phyloP scores from a whole-genome alignment of 2,329 filamentous ascomycete genomes.

The Phialophora macrospora region DNA sequence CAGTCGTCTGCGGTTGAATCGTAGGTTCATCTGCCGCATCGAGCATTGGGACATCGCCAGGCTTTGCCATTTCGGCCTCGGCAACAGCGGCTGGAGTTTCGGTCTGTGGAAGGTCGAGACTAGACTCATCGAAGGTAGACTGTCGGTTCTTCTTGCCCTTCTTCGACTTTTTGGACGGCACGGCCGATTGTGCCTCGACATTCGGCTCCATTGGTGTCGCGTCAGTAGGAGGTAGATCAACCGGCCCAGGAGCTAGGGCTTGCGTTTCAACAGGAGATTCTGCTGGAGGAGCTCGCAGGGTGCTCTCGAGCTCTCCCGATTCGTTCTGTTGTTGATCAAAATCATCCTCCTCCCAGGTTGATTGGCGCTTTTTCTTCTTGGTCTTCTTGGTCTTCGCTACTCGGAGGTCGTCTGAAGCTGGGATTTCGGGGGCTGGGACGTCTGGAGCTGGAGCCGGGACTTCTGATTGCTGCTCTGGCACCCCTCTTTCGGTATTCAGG shows the following conservation, averaged over 20 bases:
- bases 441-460: neutral
- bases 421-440: neutral
- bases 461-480: neutral
- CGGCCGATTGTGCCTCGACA: neutral
- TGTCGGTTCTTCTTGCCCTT: conserved; percentile 39
- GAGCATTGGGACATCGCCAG: neutral
- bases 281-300: neutral
- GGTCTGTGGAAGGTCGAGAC: neutral
- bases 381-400: neutral
- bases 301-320: neutral
- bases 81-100: neutral
- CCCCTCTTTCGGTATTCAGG: neutral
- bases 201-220: neutral
- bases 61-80: neutral
- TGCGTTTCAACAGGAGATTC: neutral
- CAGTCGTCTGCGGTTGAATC: neutral
- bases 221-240: neutral
- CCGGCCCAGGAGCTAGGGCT: neutral
- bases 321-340: neutral
- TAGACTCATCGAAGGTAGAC: neutral
- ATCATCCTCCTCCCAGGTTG: neutral
- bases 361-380: conserved; percentile 1
- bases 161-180: conserved; percentile 34
- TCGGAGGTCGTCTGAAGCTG: neutral
- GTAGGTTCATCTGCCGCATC: neutral